Percentiles rank a stretch among this genome's conserved stretches.
Conservation (phyloP, 106 monocot species). For the Iris macrosiphon region DNA sequence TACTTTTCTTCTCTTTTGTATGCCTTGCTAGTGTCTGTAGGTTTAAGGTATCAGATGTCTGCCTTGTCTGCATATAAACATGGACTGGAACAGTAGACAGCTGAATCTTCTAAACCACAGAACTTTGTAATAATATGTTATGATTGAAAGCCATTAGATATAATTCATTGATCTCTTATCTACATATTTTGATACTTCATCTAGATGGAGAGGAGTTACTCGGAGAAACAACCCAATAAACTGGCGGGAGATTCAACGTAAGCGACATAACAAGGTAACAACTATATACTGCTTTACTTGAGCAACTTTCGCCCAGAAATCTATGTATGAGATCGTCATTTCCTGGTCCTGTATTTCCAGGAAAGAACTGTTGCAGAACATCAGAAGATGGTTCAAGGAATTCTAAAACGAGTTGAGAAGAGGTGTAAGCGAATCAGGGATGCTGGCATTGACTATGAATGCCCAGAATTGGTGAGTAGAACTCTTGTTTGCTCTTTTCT, state of each 20-base stretch:
- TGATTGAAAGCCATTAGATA: too few species aligned
- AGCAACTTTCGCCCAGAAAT: not conserved
- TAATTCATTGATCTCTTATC: too few species aligned
- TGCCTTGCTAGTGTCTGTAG: too few species aligned
- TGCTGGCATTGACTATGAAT: slow-evolving; percentile 90
- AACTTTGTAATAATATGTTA: too few species aligned
- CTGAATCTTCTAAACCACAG: too few species aligned
- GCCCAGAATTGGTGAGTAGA: slow-evolving; percentile 76
- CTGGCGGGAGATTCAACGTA: slow-evolving; percentile 47
- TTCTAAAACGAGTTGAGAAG: slow-evolving; percentile 63
- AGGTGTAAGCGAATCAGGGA: slow-evolving; percentile 57
- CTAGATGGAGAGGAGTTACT: slow-evolving; percentile 63
- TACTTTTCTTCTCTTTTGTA: too few species aligned
- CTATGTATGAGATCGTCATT: not conserved
- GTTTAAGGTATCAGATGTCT: too few species aligned
- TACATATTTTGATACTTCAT: slow-evolving; percentile 6
- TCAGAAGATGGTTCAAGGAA: slow-evolving; percentile 50
- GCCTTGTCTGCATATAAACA: too few species aligned
- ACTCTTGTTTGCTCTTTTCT: not conserved
- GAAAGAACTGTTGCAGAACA: slow-evolving; percentile 80
- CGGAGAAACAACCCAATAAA: slow-evolving; percentile 21
- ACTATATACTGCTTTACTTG: not conserved
- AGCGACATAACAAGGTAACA: slow-evolving; percentile 70
- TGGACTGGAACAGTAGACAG: too few species aligned
- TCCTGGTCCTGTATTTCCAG: slow-evolving; percentile 32